phyloP scores from a whole-genome alignment of 139 green algal species.

The Picochlorum sp. region DNA sequence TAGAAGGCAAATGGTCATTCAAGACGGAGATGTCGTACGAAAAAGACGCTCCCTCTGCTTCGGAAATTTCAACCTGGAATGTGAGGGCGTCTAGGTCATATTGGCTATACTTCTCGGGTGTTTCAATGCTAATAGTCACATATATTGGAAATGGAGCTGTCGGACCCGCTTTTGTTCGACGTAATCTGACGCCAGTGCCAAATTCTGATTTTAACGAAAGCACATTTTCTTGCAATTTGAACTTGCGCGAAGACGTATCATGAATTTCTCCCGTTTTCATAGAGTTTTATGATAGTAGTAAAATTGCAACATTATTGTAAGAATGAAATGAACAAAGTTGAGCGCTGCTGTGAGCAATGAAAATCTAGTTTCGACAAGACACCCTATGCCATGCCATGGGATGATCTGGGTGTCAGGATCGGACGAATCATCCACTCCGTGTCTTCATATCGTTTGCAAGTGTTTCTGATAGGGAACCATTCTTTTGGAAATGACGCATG shows the following conservation, averaged over 20 bases:
- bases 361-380: too few species aligned
- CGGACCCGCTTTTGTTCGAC: background rate
- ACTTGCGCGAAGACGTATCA: too few species aligned
- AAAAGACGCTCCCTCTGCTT: too few species aligned
- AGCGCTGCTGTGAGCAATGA: too few species aligned
- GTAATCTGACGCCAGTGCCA: background rate
- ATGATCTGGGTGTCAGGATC: background rate
- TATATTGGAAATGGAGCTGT: background rate
- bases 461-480: slow-evolving; percentile 46
- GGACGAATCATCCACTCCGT: background rate
- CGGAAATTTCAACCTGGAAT: background rate
- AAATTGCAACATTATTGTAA: background rate
- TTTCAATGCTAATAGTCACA: background rate
- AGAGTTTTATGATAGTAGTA: background rate
- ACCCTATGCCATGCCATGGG: too few species aligned
- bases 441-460: slow-evolving; percentile 46
- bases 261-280: background rate
- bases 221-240: too few species aligned
- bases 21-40: too few species aligned
- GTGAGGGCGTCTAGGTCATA: background rate
- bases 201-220: too few species aligned
- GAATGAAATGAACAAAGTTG: too few species aligned
- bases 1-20: too few species aligned
- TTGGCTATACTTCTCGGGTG: background rate
- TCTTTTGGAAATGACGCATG: slow-evolving; percentile 88